Base-by-base conservation (phyloP, 805 yeast genomes). In the Candida odintsovae region DNA sequence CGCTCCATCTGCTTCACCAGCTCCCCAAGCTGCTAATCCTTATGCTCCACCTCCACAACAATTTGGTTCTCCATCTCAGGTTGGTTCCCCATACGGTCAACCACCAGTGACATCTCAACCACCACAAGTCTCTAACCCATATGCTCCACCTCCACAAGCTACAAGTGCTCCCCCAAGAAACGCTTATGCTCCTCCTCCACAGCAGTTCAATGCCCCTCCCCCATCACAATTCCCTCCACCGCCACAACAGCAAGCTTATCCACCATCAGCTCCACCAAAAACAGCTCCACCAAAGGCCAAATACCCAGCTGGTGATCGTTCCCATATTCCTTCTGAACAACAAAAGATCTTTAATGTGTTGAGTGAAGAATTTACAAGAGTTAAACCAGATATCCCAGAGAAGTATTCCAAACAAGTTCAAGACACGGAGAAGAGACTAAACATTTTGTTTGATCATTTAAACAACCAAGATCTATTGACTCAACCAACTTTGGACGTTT, bases 381-480 rank as follows among this genome's bases (percentile, higher is more conserved):
- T 88, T 16, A 77, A 82, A 55, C 92, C 95, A 16, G 70, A 73
- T 40, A 77, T 89, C 38, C 96, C 96, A 22, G 86, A 80, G 42
- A 81, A 79, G 61, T 88, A 78, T 58, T 64, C 75, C 23, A 83
- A 80, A 51, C 97, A 89, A 59, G 76, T 85, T 44, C 70, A 67
- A 40, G 98, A 92, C 63, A 81, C 95, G 61, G 92, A 83, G 55
- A 84, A 85, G 70, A 80, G 98, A 64, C 67, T 94, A 47, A 76
- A 80, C 51, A 76, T 88, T 44, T 70, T 94, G 51, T 89, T 76
- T 62, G 90, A 82, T 55, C 89, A 83, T 56, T 76, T 94, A 67
- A 84, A 85, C 62, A 85, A 82, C 55, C 78, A 77, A 46, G 92
- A 84, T 41, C 66, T 82, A 45, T 66, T 89, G 54, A 72, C 84